Evolutionary conservation across 1,284 basidiomycete species (phyloP).

Genomic region (Athelia sp.): DNA sequence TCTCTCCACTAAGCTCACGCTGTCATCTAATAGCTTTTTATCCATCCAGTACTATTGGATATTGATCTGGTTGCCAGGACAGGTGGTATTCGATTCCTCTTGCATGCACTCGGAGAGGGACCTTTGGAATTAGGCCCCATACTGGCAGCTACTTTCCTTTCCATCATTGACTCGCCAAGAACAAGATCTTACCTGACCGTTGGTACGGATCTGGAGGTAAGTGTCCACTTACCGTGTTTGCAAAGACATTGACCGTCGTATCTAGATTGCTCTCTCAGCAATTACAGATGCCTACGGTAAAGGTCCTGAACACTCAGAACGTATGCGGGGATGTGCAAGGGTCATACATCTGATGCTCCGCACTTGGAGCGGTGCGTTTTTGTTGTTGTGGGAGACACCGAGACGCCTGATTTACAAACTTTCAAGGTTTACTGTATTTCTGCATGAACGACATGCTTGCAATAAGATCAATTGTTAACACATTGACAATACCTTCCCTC

Average conservation of each 20-base stretch:
- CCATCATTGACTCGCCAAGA: constrained; percentile 82
- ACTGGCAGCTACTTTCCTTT: constrained; percentile 82
- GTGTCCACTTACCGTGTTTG: constrained; percentile 10
- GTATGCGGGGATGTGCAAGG: constrained; percentile 72
- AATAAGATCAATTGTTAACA: constrained; percentile 81
- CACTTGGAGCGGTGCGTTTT: constrained; percentile 84
- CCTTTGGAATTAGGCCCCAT: constrained; percentile 80
- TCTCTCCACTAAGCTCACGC: not conserved
- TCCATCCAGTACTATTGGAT: constrained; percentile 70
- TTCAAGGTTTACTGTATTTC: constrained; percentile 84
- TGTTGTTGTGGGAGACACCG: constrained; percentile 2
- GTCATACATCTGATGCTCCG: constrained; percentile 83
- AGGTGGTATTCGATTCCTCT: constrained; percentile 83
- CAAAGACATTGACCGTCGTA: constrained; percentile 10
- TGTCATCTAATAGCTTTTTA: constrained; percentile 18
- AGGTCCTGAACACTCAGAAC: constrained; percentile 69
- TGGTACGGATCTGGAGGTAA: constrained; percentile 87
- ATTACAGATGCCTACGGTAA: constrained; percentile 91
- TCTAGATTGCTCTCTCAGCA: constrained; percentile 77
- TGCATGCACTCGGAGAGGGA: constrained; percentile 86
- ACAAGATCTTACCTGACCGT: constrained; percentile 78
- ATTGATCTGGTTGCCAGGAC: constrained; percentile 78
- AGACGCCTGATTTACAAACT: not conserved
- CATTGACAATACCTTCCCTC: constrained; percentile 82
- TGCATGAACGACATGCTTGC: constrained; percentile 88